Percentiles rank a stretch among this genome's conserved stretches.
phyloP scores from a whole-genome alignment of 495 filamentous ascomycete species.

The Xylaria curta region DNA sequence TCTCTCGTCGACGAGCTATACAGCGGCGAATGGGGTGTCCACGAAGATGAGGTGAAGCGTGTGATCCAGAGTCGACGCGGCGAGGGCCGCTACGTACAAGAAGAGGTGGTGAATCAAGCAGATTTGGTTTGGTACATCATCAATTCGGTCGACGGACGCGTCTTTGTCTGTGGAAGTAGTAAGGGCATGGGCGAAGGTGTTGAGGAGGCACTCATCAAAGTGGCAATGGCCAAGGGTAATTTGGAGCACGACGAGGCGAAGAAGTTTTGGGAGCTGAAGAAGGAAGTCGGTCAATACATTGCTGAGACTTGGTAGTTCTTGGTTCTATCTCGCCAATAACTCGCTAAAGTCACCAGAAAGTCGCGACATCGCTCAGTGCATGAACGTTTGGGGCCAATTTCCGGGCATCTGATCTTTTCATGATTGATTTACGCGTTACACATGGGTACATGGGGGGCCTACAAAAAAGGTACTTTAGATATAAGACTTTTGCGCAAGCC shows the following conservation, averaged over 20 bases:
- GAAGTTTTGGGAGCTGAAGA: slow-evolving; percentile 82
- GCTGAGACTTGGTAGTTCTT: slow-evolving; percentile 69
- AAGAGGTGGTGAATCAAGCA: slow-evolving; percentile 83
- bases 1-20: slow-evolving; percentile 93
- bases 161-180: slow-evolving; percentile 94
- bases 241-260: slow-evolving; percentile 73
- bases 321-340: not conserved
- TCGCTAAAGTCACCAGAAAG: not conserved
- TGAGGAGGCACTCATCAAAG: slow-evolving; percentile 78
- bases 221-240: slow-evolving; percentile 81
- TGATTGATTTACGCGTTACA: slow-evolving; percentile 2
- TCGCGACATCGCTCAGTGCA: not conserved
- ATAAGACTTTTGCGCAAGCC: slow-evolving; percentile 10
- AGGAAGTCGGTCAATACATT: slow-evolving; percentile 84
- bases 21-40: slow-evolving; percentile 92
- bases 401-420: not conserved
- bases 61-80: slow-evolving; percentile 87
- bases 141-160: slow-evolving; percentile 87
- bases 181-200: slow-evolving; percentile 99
- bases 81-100: slow-evolving; percentile 82
- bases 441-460: not conserved
- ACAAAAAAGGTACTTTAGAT: slow-evolving; percentile 10
- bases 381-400: not conserved
- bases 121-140: slow-evolving; percentile 97
- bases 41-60: slow-evolving; percentile 89